Percentiles rank a stretch among this genome's conserved stretches.
These are phyloP conservation scores for Torulaspora maleeae DNA, from an alignment of 805 yeast species.

Conservation along the genomic window DNA sequence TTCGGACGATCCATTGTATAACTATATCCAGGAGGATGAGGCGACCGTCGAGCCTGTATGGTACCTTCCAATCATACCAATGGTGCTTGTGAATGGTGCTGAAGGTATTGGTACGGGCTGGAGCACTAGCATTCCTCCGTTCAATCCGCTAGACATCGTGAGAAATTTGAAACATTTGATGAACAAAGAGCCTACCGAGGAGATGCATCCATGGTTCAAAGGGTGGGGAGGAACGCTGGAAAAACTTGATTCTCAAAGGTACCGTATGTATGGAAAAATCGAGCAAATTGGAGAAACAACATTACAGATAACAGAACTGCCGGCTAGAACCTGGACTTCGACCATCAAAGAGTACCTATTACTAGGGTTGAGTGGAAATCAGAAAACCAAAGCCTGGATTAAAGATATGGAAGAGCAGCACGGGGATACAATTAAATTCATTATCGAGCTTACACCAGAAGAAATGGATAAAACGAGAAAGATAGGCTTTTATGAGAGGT, in stretches of 20 bases:
- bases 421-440: conserved; percentile 71
- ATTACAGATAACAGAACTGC: conserved; percentile 86
- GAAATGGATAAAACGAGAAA: conserved; percentile 77
- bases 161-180: conserved; percentile 66
- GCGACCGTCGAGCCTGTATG: conserved; percentile 91
- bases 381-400: conserved; percentile 76
- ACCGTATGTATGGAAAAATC: conserved; percentile 71
- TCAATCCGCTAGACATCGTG: conserved; percentile 80
- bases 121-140: conserved; percentile 90
- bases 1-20: conserved; percentile 70
- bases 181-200: conserved; percentile 62
- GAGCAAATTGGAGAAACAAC: conserved; percentile 76
- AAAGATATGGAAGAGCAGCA: conserved; percentile 95
- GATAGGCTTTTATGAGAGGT: conserved; percentile 78
- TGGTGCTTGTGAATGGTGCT: conserved; percentile 90
- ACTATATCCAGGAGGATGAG: conserved; percentile 87
- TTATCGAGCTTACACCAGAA: conserved; percentile 64
- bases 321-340: conserved; percentile 88
- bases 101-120: conserved; percentile 99
- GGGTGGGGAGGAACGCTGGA: conserved; percentile 91
- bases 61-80: conserved; percentile 91
- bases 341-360: conserved; percentile 81
- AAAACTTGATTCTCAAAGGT: conserved; percentile 59
- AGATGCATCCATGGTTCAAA: conserved; percentile 88
- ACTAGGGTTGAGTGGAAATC: conserved; percentile 69